Conservation (phyloP, 225 moss, liverwort and hornwort genomes). For the Pseudoscleropodium purum region DNA sequence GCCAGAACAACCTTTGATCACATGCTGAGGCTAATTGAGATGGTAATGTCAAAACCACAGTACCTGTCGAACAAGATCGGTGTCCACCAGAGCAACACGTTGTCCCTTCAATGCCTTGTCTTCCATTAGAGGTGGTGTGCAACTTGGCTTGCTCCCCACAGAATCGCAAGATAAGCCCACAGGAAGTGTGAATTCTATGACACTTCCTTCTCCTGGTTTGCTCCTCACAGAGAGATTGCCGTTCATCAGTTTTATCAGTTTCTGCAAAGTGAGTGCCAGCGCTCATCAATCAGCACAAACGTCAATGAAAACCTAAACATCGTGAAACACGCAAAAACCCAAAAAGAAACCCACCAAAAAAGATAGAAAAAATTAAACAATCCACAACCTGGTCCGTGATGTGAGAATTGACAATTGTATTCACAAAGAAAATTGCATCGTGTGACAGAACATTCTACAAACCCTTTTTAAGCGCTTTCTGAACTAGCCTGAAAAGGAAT, state of each 20-base stretch:
- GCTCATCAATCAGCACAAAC: background rate
- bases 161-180: conserved; percentile 15
- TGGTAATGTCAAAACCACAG: background rate
- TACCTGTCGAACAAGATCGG: conserved; percentile 68
- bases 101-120: conserved; percentile 47
- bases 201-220: conserved; percentile 65
- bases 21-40: background rate
- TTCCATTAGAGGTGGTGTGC: conserved; percentile 13
- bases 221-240: conserved; percentile 66
- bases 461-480: background rate
- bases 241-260: conserved; percentile 84
- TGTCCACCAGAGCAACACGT: conserved; percentile 57
- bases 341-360: background rate
- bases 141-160: conserved; percentile 29
- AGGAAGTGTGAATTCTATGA: conserved; percentile 71
- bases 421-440: background rate
- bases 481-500: background rate
- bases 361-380: background rate
- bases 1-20: background rate
- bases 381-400: background rate
- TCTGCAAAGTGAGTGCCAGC: conserved; percentile 36
- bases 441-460: background rate
- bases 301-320: background rate
- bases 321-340: background rate
- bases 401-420: background rate